These are phyloP conservation scores for Psidium guajava DNA, from an alignment of 345 rosid species.

Conservation along the genomic window DNA sequence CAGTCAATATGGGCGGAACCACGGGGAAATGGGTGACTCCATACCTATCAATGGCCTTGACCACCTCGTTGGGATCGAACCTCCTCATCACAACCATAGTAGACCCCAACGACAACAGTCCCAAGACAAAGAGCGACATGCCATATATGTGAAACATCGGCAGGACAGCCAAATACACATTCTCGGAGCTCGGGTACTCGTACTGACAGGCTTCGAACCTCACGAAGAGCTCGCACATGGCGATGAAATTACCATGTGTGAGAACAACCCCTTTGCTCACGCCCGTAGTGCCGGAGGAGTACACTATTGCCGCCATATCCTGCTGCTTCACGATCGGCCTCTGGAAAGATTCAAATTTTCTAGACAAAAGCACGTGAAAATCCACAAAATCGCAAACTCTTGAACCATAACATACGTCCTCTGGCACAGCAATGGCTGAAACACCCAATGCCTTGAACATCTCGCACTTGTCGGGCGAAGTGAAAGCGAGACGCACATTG, in stretches of 20 bases:
- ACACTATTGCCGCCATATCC: slow-evolving; percentile 69
- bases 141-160: slow-evolving; percentile 88
- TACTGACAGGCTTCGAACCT: slow-evolving; percentile 74
- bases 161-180: slow-evolving; percentile 52
- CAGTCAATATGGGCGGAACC: slow-evolving; percentile 64
- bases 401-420: background rate
- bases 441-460: slow-evolving; percentile 25
- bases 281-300: slow-evolving; percentile 84
- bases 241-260: slow-evolving; percentile 62
- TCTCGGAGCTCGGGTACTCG: slow-evolving; percentile 24
- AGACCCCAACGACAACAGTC: slow-evolving; percentile 56
- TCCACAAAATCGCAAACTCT: slow-evolving; percentile 4
- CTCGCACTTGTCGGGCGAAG: slow-evolving; percentile 17
- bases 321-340: slow-evolving; percentile 49
- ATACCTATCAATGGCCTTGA: slow-evolving; percentile 34
- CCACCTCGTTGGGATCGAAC: slow-evolving; percentile 35
- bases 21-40: slow-evolving; percentile 63
- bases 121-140: slow-evolving; percentile 46
- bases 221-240: slow-evolving; percentile 61
- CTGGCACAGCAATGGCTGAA: slow-evolving; percentile 32
- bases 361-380: slow-evolving; percentile 27
- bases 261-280: slow-evolving; percentile 67
- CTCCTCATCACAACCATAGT: slow-evolving; percentile 62
- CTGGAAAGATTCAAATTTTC: slow-evolving; percentile 7
- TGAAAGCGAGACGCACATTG: slow-evolving; percentile 33